A percentile compares a stretch with the other conserved stretches of the same genome.
Conservation (phyloP, 1,139 yeast genomes). For the Suhomyces chickasaworum region DNA sequence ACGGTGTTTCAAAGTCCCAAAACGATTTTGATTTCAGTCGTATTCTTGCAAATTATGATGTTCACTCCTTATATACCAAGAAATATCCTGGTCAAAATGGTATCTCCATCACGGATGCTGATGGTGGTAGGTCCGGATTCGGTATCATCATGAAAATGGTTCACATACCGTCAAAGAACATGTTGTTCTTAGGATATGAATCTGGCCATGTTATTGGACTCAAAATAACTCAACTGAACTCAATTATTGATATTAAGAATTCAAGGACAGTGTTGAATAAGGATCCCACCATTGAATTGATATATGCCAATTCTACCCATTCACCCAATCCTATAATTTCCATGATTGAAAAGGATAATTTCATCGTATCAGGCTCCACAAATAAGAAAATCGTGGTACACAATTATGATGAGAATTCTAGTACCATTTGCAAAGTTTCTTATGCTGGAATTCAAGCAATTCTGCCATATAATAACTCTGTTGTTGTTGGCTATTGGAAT, state of each 20-base stretch:
- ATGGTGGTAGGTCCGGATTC: conserved; percentile 35
- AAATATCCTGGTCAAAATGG: conserved; percentile 17
- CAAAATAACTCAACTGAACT: conserved; percentile 18
- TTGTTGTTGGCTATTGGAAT: conserved; percentile 44
- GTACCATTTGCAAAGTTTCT: conserved; percentile 1
- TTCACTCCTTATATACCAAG: conserved; percentile 20
- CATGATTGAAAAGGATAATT: conserved; percentile 24
- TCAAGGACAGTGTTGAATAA: conserved; percentile 25
- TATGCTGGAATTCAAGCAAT: conserved; percentile 18
- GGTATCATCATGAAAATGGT: conserved; percentile 59
- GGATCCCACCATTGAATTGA: conserved; percentile 22
- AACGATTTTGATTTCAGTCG: conserved; percentile 25
- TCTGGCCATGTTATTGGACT: conserved; percentile 53
- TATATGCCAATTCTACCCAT: conserved; percentile 34
- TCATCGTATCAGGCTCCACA: conserved; percentile 47
- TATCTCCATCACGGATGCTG: conserved; percentile 12
- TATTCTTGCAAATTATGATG: conserved; percentile 30
- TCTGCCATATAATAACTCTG: conserved; percentile 14
- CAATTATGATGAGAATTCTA: conserved; percentile 20
- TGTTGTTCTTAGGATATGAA: conserved; percentile 54
- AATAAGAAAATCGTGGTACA: conserved; percentile 35
- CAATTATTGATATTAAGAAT: background rate
- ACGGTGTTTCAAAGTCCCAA: conserved; percentile 28
- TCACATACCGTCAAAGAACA: conserved; percentile 27
- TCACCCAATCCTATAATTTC: conserved; percentile 56